Percentiles rank a stretch among this genome's conserved stretches.
Conservation (phyloP, 2,329 filamentous ascomycete species). For the Verticillium longisporum region DNA sequence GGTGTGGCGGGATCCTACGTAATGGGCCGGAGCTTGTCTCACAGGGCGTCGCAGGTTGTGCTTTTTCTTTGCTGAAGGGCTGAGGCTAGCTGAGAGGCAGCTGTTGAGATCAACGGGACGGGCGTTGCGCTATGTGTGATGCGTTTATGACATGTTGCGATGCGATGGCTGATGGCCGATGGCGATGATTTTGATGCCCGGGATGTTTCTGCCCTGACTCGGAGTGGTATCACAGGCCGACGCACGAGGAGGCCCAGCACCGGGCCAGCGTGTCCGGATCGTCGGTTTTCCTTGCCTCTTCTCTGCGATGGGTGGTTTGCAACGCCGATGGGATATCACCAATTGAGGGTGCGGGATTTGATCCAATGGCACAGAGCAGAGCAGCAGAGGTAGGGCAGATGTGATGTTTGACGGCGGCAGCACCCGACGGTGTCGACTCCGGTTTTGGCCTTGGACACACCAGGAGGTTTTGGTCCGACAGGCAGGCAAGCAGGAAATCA, state of each 20-base stretch:
- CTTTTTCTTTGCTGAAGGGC: neutral
- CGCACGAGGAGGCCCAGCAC: neutral
- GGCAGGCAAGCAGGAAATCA: neutral
- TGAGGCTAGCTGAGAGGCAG: neutral
- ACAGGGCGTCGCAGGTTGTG: neutral
- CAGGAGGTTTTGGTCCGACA: slow-evolving; percentile 1
- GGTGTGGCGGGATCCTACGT: neutral
- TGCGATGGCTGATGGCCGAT: too few relatives aligned
- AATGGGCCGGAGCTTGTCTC: neutral
- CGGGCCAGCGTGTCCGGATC: neutral
- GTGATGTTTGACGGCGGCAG: neutral
- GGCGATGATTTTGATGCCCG: too few relatives aligned
- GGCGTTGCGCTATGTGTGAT: neutral
- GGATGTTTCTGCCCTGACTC: neutral
- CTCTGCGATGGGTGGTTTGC: neutral
- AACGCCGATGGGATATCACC: neutral
- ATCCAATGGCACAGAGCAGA: neutral
- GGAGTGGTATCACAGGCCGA: neutral
- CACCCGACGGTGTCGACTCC: neutral
- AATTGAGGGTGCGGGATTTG: neutral
- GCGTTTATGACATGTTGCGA: neutral
- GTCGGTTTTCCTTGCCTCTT: neutral
- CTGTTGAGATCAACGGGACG: neutral
- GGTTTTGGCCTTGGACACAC: neutral
- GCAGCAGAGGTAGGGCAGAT: neutral